Conservation (phyloP, 495 filamentous ascomycete genomes). For the Daldinia loculata region DNA sequence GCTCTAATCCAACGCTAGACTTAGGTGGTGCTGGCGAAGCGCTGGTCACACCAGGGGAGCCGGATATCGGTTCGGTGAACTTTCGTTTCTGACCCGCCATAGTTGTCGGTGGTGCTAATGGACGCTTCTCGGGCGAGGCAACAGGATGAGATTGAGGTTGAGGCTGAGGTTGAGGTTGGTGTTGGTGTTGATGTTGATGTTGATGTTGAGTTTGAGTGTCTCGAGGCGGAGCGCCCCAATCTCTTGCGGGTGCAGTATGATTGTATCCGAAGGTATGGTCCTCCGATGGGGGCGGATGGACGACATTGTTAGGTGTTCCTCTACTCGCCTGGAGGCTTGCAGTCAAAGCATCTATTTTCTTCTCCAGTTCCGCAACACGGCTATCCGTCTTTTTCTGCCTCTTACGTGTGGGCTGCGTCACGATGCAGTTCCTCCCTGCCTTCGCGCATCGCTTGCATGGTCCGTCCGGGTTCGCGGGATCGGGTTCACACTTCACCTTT, state of each 20-base stretch:
- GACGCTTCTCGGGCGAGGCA: constrained; percentile 35
- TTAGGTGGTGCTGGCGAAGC: constrained; percentile 16
- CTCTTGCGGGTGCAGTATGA: constrained; percentile 21
- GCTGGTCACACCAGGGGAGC: constrained; percentile 23
- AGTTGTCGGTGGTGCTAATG: constrained; percentile 45
- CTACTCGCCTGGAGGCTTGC: constrained; percentile 73
- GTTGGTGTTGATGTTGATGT: constrained; percentile 4
- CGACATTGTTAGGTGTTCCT: constrained; percentile 34
- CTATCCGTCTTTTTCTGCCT: constrained; percentile 94
- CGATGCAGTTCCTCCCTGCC: constrained; percentile 77
- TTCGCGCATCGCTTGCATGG: constrained; percentile 90
- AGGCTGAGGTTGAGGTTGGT: not conserved
- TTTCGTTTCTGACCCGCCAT: constrained; percentile 61
- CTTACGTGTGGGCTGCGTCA: constrained; percentile 84
- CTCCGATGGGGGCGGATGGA: constrained; percentile 35
- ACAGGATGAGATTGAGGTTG: constrained; percentile 21
- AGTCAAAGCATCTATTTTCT: constrained; percentile 90
- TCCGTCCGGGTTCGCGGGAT: constrained; percentile 65
- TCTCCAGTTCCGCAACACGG: constrained; percentile 90
- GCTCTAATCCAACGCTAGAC: not conserved
- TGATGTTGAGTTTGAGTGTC: constrained; percentile 24
- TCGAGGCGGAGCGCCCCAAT: constrained; percentile 43
- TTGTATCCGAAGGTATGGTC: constrained; percentile 43
- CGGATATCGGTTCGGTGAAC: constrained; percentile 43
- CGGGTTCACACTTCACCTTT: constrained; percentile 90